phyloP scores from a whole-genome alignment of 2,329 filamentous ascomycete species.

The Cercospora berteroae region DNA sequence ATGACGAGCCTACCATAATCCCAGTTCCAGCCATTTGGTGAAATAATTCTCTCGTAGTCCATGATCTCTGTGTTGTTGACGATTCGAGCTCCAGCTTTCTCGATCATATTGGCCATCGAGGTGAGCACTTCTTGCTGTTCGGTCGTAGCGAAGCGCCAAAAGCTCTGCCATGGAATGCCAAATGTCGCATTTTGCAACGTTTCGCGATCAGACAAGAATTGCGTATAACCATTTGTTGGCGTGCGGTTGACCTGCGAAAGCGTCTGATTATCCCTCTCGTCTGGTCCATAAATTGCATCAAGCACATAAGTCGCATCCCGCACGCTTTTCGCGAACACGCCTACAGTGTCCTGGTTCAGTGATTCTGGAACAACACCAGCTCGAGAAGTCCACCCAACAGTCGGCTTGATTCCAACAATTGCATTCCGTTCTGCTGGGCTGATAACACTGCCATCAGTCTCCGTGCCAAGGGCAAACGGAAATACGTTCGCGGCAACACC shows the following conservation, averaged over 20 bases:
- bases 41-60: slow-evolving; percentile 60
- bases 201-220: slow-evolving; percentile 55
- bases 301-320: slow-evolving; percentile 66
- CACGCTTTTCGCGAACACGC: slow-evolving; percentile 65
- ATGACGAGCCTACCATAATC: slow-evolving; percentile 20
- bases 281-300: slow-evolving; percentile 66
- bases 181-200: slow-evolving; percentile 63
- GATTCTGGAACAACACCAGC: slow-evolving; percentile 60
- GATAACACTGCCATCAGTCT: slow-evolving; percentile 69
- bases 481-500: slow-evolving; percentile 64
- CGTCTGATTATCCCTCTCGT: slow-evolving; percentile 65
- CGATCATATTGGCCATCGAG: slow-evolving; percentile 52
- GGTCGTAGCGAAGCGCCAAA: slow-evolving; percentile 62
- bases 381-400: slow-evolving; percentile 68
- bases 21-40: slow-evolving; percentile 71
- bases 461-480: slow-evolving; percentile 67
- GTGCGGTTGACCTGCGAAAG: slow-evolving; percentile 55
- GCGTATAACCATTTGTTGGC: slow-evolving; percentile 56
- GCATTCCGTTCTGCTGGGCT: slow-evolving; percentile 68
- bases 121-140: slow-evolving; percentile 57
- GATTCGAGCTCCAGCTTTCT: slow-evolving; percentile 62
- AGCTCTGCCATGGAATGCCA: slow-evolving; percentile 68
- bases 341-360: slow-evolving; percentile 67
- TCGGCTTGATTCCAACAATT: slow-evolving; percentile 73
- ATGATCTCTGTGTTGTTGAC: slow-evolving; percentile 69